Percentiles rank a stretch among this genome's conserved stretches.
phyloP scores from a whole-genome alignment of 805 yeast genomes.

The Yamadazyma tumulicola region DNA sequence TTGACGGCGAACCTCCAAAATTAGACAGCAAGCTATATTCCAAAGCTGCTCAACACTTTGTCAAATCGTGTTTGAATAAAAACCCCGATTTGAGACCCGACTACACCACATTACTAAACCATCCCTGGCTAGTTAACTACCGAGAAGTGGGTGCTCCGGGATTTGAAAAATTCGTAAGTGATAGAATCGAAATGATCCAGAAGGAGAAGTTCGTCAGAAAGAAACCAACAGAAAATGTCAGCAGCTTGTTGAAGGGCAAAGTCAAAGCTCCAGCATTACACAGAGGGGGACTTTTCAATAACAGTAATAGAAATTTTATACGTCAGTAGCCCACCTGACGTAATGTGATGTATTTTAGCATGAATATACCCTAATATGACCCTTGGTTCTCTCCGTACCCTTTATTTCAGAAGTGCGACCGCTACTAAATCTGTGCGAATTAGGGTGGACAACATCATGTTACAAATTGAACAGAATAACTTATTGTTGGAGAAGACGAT shows the following conservation, averaged over 20 bases:
- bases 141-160: constrained; percentile 16
- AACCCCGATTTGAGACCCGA: constrained; percentile 78
- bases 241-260: constrained; percentile 35
- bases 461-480: constrained; percentile 82
- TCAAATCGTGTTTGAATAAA: constrained; percentile 71
- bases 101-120: constrained; percentile 68
- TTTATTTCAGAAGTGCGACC: too few species aligned
- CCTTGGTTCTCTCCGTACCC: too few species aligned
- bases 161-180: constrained; percentile 19
- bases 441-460: too few species aligned
- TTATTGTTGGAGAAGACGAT: constrained; percentile 78
- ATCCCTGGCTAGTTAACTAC: constrained; percentile 75
- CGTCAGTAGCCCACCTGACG: too few species aligned
- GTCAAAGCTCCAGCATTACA: constrained; percentile 43
- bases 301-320: constrained; percentile 7
- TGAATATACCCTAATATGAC: too few species aligned
- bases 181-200: constrained; percentile 15
- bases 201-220: constrained; percentile 10
- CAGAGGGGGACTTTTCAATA: constrained; percentile 33
- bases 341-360: too few species aligned
- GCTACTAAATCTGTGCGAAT: too few species aligned
- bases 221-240: constrained; percentile 33
- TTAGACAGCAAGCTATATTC: constrained; percentile 63
- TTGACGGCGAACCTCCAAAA: constrained; percentile 93
- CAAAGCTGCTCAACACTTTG: constrained; percentile 78